phyloP scores from a whole-genome alignment of 306 rosid species.

The Cicer chorassanicum region DNA sequence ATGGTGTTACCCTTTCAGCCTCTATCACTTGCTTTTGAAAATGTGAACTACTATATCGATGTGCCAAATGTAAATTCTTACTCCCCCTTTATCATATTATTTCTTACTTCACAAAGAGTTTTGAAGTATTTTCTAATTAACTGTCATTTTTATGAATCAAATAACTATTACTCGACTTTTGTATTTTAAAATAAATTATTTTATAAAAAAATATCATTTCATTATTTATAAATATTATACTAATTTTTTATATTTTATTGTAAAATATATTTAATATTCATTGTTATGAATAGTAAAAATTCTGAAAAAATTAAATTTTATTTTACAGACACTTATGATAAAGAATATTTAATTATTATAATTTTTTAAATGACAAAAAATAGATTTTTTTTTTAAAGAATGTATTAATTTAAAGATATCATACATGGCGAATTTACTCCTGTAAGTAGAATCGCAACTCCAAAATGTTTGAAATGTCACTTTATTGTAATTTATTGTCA shows the following conservation, averaged over 20 bases:
- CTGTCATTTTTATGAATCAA: no score
- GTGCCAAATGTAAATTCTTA: slow-evolving; percentile 52
- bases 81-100: slow-evolving; percentile 22
- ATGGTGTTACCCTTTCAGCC: slow-evolving; percentile 61
- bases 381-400: no score
- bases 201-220: no score
- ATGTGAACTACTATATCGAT: slow-evolving; percentile 54
- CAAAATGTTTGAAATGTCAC: not conserved
- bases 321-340: no score
- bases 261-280: no score
- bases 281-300: no score
- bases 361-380: no score
- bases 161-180: not conserved
- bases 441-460: not conserved
- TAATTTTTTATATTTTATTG: no score
- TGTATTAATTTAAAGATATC: not conserved
- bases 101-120: not conserved
- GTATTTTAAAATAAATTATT: slow-evolving; percentile 4
- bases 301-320: no score
- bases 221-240: no score
- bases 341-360: no score
- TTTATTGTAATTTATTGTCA: slow-evolving; percentile 24
- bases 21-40: slow-evolving; percentile 51
- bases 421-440: no score
- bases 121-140: not conserved